Evolutionary conservation across 805 yeast genomes (phyloP), one percentile per base, ranked within the genome.

Genomic region (Yarrowia hollandica): DNA sequence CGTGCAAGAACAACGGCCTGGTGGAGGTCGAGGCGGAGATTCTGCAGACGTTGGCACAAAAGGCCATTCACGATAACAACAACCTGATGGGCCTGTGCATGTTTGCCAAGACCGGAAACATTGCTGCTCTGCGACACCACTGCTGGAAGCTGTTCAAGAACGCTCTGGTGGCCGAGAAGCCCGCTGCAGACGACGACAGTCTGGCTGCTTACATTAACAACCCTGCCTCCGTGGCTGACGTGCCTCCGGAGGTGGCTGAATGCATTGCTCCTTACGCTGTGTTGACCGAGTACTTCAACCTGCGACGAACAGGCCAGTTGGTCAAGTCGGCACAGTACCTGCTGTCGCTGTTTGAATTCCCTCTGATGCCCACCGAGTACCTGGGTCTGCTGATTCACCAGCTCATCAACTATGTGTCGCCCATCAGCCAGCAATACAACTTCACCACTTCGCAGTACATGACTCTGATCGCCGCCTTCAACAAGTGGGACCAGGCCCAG

Each of bases 261-360:
- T 66, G 67, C 50, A 46, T 71, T 5, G 67, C 72, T 5, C 74
- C 74, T 3, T 64, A 65, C 39, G 74, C 74, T 12, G 66, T 71
- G 8, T 61, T 70, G 30, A 59, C 60, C 12, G 50, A 64, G 26
- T 64, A 62, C 30, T 48, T 64, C 12, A 35, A 34, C 10, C 35
- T 34, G 22, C 22, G 61, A 35, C 42, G 62, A 4, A 44, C 48
- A 5, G 62, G 48, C 7, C 41, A 52, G 16, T 22, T 42, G 10
- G 54, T 34, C 14, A 62, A 59, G 19, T 67, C 71, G 6, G 65
- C 66, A 0, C 42, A 39, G 25, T 31, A 55, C 15, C 56, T 71
- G n/a, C 33, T 61, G 11, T 63, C 69, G 8, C 62, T 70, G 44
- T 38, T 71, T 5, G 60, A 62, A 41, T 71, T 70, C 59, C 64